Evolutionary conservation across 306 rosid species (phyloP).

Genomic region (Dicorynia guianensis): DNA sequence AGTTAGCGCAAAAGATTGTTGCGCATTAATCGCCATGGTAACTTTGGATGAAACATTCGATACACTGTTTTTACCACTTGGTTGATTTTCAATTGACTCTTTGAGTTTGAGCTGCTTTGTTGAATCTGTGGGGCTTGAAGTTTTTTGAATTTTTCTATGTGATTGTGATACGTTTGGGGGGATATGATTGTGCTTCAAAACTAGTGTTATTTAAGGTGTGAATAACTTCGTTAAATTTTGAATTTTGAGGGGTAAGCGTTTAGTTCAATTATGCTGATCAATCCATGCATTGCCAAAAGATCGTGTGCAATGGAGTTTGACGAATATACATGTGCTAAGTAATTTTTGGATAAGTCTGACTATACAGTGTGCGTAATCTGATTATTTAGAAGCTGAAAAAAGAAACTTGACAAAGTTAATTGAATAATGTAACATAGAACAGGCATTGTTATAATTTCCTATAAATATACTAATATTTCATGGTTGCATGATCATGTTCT

Average conservation of each 20-base stretch:
- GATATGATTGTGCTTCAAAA: background rate
- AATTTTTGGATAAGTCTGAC: background rate
- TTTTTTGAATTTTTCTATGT: background rate
- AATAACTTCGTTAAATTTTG: background rate
- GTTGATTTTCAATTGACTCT: conserved; percentile 47
- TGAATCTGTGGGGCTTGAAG: conserved; percentile 40
- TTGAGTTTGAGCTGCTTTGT: conserved; percentile 40
- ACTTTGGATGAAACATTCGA: conserved; percentile 10
- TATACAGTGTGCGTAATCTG: background rate
- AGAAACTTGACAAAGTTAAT: background rate
- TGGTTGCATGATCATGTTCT: background rate
- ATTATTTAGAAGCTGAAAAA: background rate
- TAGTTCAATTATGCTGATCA: background rate
- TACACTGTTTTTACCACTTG: background rate
- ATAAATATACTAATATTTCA: background rate
- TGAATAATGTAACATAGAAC: background rate
- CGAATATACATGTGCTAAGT: background rate
- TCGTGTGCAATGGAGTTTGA: background rate
- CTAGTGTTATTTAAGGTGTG: background rate
- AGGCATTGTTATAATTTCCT: background rate
- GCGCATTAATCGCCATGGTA: conserved; percentile 63
- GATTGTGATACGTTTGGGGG: background rate
- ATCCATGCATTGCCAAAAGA: background rate
- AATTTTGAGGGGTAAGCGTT: background rate
- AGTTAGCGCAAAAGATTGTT: conserved; percentile 62